Evolutionary conservation across 441 rosid genomes (phyloP), one percentile per base, ranked within the genome.

Genomic region (Monsonia emarginata): DNA sequence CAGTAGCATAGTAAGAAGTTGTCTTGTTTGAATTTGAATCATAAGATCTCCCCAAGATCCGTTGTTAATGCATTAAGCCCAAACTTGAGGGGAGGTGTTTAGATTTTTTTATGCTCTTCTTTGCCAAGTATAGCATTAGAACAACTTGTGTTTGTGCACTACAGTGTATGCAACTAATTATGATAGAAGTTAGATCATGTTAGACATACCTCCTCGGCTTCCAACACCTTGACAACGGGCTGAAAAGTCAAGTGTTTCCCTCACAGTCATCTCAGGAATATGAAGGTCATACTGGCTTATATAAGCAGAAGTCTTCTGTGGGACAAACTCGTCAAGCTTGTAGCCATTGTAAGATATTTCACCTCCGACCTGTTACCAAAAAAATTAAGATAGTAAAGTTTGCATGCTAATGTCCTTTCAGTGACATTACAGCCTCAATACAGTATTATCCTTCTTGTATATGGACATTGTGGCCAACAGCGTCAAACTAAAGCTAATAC

Each of bases 241-340:
- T 0, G 86, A 82, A 64, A 82, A 84, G 50, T 81, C 86, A 63
- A 82, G 74, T 5, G 81, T 75, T 71, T 85, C 89, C 73, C 89
- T 78, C 25, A 85, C 92, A 31, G 88, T 86, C 78, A 86, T 72
- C 62, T 90, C 90, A 32, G 88, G 81, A 22, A 82, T 80, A 64
- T 88, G 90, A 8, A 81, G 72, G 38, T 88, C 95, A 57, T 79
- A 52, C 65, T 84, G 94, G 73, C 94, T 84, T 31, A 88, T 75
- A 63, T 88, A 88, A 4, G 84, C 84, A 4, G 88, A 83, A 4
- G 86, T 83, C 71, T 79, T 85, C 66, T 77, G 83, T 24, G 86
- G 82, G 71, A 75, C 73, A 69, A 83, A 83, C 73, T 85, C 87
- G 13, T 81, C 73, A 30, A 85, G 69, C 52, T 40, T 52, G 71